Evolutionary conservation across 768 basidiomycete genomes (phyloP).

Genomic region (Auricularia heimuer): DNA sequence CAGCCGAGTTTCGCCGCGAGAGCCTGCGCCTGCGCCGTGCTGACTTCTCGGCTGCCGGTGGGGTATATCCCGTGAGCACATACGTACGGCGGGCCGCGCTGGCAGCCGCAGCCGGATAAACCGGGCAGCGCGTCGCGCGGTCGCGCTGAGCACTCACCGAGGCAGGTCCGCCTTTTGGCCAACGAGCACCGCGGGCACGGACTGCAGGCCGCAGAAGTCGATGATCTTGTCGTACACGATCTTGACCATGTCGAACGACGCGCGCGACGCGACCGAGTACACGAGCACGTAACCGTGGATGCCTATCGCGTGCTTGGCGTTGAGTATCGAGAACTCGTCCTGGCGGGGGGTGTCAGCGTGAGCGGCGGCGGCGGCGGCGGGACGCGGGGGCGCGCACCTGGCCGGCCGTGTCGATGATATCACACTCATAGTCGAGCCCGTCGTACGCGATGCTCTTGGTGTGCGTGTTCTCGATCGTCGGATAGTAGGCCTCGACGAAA

Average conservation of each 20-base stretch:
- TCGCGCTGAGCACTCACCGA: slow-evolving; percentile 39
- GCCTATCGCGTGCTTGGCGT: slow-evolving; percentile 89
- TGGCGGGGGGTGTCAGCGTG: slow-evolving; percentile 19
- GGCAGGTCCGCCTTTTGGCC: slow-evolving; percentile 85
- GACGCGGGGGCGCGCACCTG: slow-evolving; percentile 29
- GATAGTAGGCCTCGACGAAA: slow-evolving; percentile 89
- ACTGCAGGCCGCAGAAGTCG: slow-evolving; percentile 71
- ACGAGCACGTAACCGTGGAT: slow-evolving; percentile 97
- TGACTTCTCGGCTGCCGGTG: slow-evolving; percentile 39
- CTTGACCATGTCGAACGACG: slow-evolving; percentile 91
- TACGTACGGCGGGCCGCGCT: not conserved
- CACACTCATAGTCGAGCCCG: slow-evolving; percentile 87
- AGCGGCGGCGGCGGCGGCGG: not conserved
- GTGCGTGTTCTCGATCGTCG: slow-evolving; percentile 87
- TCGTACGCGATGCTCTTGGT: slow-evolving; percentile 79
- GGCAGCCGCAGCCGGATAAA: slow-evolving; percentile 1
- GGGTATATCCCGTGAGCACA: slow-evolving; percentile 19
- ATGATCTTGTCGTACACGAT: slow-evolving; percentile 90
- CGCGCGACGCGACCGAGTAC: slow-evolving; percentile 85
- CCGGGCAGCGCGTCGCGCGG: slow-evolving; percentile 16
- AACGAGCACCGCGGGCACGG: slow-evolving; percentile 88
- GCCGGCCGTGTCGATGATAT: slow-evolving; percentile 96
- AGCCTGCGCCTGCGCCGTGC: slow-evolving; percentile 59
- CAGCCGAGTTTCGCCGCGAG: slow-evolving; percentile 64
- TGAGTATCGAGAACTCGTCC: slow-evolving; percentile 95